Base-by-base conservation (phyloP, 768 basidiomycete genomes). In the Lentinula detonsa region DNA sequence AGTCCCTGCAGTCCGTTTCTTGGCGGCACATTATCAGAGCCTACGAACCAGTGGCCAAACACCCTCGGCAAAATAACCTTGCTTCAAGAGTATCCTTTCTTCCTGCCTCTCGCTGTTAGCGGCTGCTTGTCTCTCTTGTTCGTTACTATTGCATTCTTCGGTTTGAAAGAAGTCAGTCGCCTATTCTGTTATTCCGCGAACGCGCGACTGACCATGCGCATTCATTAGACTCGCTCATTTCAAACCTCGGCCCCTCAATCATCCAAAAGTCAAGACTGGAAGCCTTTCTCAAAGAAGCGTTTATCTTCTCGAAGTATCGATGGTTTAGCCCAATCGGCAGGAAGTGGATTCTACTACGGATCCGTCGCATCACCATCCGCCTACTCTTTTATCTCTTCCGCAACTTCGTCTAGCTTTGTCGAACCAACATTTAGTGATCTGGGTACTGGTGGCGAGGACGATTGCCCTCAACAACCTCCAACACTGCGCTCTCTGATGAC, bases 61-160 rank as follows among this genome's bases (percentile, higher is more conserved):
- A 61, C 63, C 7, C 70, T 74, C 45, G 69, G 69, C 10, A 56
- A 50, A 16, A 59, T 68, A n/a, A 15, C 48, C 4, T 68, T 75
- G 53, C 68, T 74, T 35, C 54, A 60, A 15, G 59, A 66, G 1
- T 65, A 77, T 65, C 74, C 75, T 3, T 78, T 75, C 61, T 72
- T 78, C 43, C 68, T 76, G 37, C 74, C 75, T 37, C 76, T 76
- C 63, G 56, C 65, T 7, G 65, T 68, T 5, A 66, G 73, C 3
- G 72, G 70, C 0, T 9, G 57, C 0, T 63, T 72, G 10, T 54
- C 71, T n/a, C 45, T 71, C 15, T n/a, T 65, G n/a, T 62, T 65
- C 8, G 68, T 73, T 51, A 4, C 68, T 0, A 13, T 70, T 2
- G 67, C 65, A 1, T 62, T 63, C 18, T 16, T 68, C 4, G 61